phyloP scores from a whole-genome alignment of 805 yeast genomes.

The Metschnikowia proteae region DNA sequence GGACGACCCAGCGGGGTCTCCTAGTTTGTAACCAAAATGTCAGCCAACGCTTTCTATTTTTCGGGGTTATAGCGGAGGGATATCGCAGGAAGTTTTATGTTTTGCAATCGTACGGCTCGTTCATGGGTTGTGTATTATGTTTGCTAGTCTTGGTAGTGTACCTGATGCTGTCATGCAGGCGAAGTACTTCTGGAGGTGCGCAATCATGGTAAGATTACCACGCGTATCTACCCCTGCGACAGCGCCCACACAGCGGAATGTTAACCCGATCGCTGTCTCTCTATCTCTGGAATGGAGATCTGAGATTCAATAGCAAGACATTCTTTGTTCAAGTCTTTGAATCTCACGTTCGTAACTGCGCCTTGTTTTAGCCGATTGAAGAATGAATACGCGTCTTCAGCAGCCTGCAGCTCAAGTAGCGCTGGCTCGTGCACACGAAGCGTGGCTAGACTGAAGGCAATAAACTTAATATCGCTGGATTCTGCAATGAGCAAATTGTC shows the following conservation, averaged over 20 bases:
- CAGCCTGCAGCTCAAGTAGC: conserved; percentile 23
- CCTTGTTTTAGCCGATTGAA: conserved; percentile 13
- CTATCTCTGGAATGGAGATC: background rate
- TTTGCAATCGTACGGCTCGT: no score
- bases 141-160: no score
- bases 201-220: no score
- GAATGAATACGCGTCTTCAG: conserved; percentile 32
- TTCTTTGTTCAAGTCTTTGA: conserved; percentile 19
- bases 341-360: conserved; percentile 19
- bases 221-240: no score
- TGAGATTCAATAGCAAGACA: conserved; percentile 14
- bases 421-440: conserved; percentile 34
- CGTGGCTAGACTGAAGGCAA: conserved; percentile 31
- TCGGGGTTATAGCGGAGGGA: no score
- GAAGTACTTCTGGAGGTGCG: no score
- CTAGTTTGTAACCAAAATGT: background rate
- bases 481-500: conserved; percentile 38
- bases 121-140: no score
- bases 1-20: no score
- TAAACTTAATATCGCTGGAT: conserved; percentile 36
- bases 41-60: no score
- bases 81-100: no score
- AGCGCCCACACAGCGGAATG: no score
- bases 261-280: background rate
- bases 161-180: no score